Conservation (phyloP, 495 filamentous ascomycete species). For the Penicillium coprophilum region DNA sequence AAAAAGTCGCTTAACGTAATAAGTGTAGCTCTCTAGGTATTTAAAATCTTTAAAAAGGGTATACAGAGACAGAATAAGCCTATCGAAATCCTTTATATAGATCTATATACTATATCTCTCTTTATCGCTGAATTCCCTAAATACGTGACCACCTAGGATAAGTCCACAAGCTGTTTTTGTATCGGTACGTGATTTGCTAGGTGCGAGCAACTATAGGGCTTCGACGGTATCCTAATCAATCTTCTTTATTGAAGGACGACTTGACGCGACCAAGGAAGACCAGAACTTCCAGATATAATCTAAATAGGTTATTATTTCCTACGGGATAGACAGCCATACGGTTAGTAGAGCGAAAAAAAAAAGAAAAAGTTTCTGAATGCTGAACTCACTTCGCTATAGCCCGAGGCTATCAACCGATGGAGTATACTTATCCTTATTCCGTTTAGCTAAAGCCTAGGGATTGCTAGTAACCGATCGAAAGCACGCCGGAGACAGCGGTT, state of each 20-base stretch:
- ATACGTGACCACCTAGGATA: conserved; percentile 21
- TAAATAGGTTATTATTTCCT: conserved; percentile 22
- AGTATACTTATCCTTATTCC: conserved; percentile 24
- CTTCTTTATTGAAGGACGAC: conserved; percentile 2
- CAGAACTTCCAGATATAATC: conserved; percentile 15
- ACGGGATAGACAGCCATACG: no score
- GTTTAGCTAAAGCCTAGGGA: conserved; percentile 22
- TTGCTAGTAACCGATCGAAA: conserved; percentile 24
- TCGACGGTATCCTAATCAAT: conserved; percentile 13
- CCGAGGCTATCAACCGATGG: conserved; percentile 17
- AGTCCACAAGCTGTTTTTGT: conserved; percentile 8
- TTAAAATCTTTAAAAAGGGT: conserved; percentile 40
- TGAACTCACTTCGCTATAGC: conserved; percentile 15
- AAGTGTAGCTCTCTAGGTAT: conserved; percentile 26
- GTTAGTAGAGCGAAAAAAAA: no score
- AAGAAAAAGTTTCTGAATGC: no score
- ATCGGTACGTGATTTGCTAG: conserved; percentile 10
- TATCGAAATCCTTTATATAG: conserved; percentile 18
- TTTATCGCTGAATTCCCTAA: conserved; percentile 27
- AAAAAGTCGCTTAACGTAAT: conserved; percentile 32
- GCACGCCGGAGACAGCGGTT: conserved; percentile 14
- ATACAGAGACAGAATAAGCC: conserved; percentile 33
- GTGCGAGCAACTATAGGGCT: conserved; percentile 10
- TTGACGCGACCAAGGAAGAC: conserved; percentile 11
- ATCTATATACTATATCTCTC: conserved; percentile 25